Evolutionary conservation across 2,329 filamentous ascomycete genomes (phyloP).

Genomic region (Endoconidiophora polonica): DNA sequence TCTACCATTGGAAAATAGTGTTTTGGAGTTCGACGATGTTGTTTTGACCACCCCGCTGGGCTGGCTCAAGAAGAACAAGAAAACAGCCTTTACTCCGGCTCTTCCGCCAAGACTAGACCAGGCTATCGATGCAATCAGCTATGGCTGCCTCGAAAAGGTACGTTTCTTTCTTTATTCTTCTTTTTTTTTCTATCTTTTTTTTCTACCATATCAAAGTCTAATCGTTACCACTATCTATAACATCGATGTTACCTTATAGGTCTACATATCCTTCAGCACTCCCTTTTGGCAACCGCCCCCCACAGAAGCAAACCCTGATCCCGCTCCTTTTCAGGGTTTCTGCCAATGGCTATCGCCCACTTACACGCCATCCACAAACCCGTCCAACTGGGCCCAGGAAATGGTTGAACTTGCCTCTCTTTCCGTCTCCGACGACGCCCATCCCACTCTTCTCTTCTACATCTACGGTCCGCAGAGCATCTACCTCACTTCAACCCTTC

Average conservation of each 20-base stretch:
- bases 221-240: not conserved
- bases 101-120: slow-evolving; percentile 39
- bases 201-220: not conserved
- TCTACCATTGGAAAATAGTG: not conserved
- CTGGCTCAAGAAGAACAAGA: slow-evolving; percentile 44
- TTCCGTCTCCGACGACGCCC: slow-evolving; percentile 31
- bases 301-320: slow-evolving; percentile 20
- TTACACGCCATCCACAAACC: slow-evolving; percentile 47
- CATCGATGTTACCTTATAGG: slow-evolving; percentile 17
- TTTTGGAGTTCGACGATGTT: slow-evolving; percentile 45
- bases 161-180: slow-evolving; percentile 2
- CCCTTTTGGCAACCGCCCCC: slow-evolving; percentile 50
- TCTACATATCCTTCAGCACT: slow-evolving; percentile 52
- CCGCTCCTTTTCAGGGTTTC: slow-evolving; percentile 39
- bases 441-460: slow-evolving; percentile 79
- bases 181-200: not conserved
- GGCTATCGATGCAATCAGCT: slow-evolving; percentile 48
- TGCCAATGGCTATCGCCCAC: slow-evolving; percentile 57
- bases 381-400: slow-evolving; percentile 55
- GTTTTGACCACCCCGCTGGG: slow-evolving; percentile 53
- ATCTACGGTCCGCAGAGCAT: slow-evolving; percentile 46
- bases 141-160: slow-evolving; percentile 56
- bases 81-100: slow-evolving; percentile 38
- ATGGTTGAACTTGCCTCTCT: slow-evolving; percentile 61
- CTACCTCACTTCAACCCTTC: slow-evolving; percentile 32